Base-by-base conservation (phyloP, 2,329 filamentous ascomycete species). In the Cladosporium austrohemisphaericum region DNA sequence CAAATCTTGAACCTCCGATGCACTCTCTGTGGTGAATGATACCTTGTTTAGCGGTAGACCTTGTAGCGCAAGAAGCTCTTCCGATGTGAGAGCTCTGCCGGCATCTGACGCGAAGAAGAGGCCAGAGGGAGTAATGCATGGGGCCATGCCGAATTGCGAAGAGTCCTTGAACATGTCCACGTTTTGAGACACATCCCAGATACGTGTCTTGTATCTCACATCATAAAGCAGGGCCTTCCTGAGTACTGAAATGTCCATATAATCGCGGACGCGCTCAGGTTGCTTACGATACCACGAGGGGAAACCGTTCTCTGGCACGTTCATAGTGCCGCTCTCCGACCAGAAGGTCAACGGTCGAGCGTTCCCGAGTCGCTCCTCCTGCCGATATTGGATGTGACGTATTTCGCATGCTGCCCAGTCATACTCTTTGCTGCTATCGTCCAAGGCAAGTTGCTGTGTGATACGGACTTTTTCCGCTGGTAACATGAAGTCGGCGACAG, bases 151-250 rank as follows among this genome's bases (percentile, higher is more conserved):
- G 32, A 77, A 73, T 0, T 68, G 65, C 0, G 64, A 64, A 2
- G 53, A 65, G 43, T 79, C 74, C 1, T 65, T 66, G 9, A 76
- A 74, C 11, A 85, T 73, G 59, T 88, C 83, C 7, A 88, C 74
- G 45, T 89, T 90, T 59, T 91, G 87, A 5, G 83, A 86, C 0
- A 88, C 68, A 52, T 92, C 84, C 55, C 81, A 75, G 28, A 79
- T 65, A 10, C 68, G 62, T 68, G 73, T 74, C 60, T 84, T 83
- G 61, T 69, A 80, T 11, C 73, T 68, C 32, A 77, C 74, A 59
- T 90, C 85, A 52, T 75, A 79, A 5, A 50, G 32, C 3, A 53
- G 63, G 1, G 76, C 65, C 32, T 73, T 76, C 18, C 77, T 70
- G 8, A 86, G 66, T 1, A 59, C 50, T 73, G 77, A 9, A 74